These are phyloP conservation scores for Pichia cactophila DNA, from an alignment of 1,139 yeast genomes.

Conservation along the genomic window DNA sequence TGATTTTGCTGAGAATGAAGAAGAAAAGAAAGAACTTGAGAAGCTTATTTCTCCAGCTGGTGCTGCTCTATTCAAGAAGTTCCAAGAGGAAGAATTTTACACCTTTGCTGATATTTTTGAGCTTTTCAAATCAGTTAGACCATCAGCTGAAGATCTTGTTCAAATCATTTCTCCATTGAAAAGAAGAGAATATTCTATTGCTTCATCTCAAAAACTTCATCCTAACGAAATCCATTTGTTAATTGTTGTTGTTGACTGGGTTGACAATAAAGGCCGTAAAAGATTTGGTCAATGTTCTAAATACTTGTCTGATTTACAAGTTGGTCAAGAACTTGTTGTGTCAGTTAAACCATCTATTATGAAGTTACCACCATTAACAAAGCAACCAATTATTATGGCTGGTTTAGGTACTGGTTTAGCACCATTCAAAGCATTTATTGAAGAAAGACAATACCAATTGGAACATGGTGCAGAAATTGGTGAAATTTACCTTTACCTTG, in stretches of 20 bases:
- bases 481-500: conserved; percentile 79
- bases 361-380: conserved; percentile 84
- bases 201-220: conserved; percentile 89
- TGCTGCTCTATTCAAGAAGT: conserved; percentile 75
- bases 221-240: conserved; percentile 86
- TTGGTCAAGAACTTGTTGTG: conserved; percentile 86
- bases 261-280: conserved; percentile 75
- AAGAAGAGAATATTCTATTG: conserved; percentile 98
- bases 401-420: conserved; percentile 98
- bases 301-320: conserved; percentile 66
- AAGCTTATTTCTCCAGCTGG: conserved; percentile 72
- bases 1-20: conserved; percentile 61
- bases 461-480: conserved; percentile 87
- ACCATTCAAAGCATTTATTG: conserved; percentile 95
- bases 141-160: conserved; percentile 64
- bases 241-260: conserved; percentile 96
- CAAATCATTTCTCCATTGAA: conserved; percentile 77
- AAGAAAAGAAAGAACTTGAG: conserved; percentile 55
- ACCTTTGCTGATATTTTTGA: conserved; percentile 77
- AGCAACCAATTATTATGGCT: conserved; percentile 91
- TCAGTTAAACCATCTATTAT: conserved; percentile 95
- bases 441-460: conserved; percentile 91
- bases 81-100: conserved; percentile 76
- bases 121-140: conserved; percentile 78
- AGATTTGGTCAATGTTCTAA: conserved; percentile 95